Evolutionary conservation across 2,329 filamentous ascomycete species (phyloP).

Genomic region (Phialophora tarda): DNA sequence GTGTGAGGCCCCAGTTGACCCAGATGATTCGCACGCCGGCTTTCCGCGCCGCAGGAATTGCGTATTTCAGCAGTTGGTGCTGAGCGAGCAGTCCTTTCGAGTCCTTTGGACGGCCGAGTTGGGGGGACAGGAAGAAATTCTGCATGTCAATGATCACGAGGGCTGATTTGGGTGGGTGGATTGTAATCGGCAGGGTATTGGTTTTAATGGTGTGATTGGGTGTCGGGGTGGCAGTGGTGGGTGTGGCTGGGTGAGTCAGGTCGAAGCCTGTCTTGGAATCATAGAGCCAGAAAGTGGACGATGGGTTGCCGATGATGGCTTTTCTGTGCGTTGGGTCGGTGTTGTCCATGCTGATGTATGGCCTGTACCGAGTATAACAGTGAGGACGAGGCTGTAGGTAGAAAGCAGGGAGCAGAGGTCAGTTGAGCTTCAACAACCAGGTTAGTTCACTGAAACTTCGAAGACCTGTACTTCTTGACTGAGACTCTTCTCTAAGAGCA

Average conservation of each 20-base stretch:
- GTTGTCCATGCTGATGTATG: constrained; percentile 26
- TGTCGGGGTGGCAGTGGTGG: constrained; percentile 36
- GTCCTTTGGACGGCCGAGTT: constrained; percentile 50
- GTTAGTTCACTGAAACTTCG: not conserved
- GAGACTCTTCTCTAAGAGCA: not conserved
- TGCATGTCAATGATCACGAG: constrained; percentile 61
- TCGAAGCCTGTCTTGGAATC: constrained; percentile 53
- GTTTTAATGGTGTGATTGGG: constrained; percentile 38
- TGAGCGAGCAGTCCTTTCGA: constrained; percentile 53
- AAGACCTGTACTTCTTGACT: not conserved
- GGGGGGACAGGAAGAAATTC: constrained; percentile 58
- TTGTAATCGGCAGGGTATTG: constrained; percentile 44
- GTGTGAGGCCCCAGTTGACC: constrained; percentile 64
- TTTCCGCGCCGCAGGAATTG: constrained; percentile 56
- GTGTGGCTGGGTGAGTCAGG: constrained; percentile 50
- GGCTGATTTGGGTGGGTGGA: constrained; percentile 52
- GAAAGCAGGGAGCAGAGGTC: too few relatives aligned
- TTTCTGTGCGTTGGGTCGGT: constrained; percentile 40
- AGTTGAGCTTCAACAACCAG: not conserved
- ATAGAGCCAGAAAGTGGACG: constrained; percentile 53
- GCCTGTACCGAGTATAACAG: not conserved
- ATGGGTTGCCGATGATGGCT: constrained; percentile 51
- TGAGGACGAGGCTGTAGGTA: not conserved
- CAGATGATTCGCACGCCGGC: constrained; percentile 59
- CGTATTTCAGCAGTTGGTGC: constrained; percentile 50